These are phyloP conservation scores for Rhodosorus marinus DNA, from an alignment of 23 red algal species.

Conservation along the genomic window DNA sequence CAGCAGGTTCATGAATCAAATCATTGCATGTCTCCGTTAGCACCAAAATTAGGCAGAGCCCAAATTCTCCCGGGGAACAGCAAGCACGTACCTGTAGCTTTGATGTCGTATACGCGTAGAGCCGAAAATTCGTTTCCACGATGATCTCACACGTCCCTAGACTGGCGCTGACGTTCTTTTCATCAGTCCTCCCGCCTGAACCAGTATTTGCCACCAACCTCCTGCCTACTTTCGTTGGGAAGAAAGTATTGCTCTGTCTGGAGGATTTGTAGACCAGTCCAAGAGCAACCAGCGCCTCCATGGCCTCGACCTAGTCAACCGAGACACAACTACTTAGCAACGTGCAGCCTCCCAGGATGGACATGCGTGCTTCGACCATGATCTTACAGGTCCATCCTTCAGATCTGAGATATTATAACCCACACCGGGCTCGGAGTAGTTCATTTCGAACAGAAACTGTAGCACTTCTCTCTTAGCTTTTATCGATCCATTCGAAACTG, in stretches of 20 bases:
- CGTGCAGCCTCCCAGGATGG: constrained; percentile 8
- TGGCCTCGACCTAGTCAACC: neutral
- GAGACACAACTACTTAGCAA: neutral
- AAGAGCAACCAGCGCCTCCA: constrained; percentile 20
- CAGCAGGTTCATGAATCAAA: no score
- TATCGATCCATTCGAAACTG: no score
- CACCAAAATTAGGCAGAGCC: no score
- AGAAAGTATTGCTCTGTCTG: constrained; percentile 8
- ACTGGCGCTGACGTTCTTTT: neutral
- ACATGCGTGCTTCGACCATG: neutral
- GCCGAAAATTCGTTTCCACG: constrained; percentile 93
- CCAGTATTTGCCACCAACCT: constrained; percentile 8
- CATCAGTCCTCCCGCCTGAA: neutral
- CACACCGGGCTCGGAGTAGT: no score
- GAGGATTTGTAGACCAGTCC: constrained; percentile 31
- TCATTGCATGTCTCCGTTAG: no score
- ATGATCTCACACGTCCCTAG: constrained; percentile 51
- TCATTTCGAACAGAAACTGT: no score
- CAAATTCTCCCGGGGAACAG: no score
- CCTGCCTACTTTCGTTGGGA: constrained; percentile 16
- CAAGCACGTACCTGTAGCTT: no score
- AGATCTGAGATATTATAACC: no score
- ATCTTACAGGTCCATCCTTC: no score
- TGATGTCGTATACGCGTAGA: constrained; percentile 88
- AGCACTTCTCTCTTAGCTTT: no score